Evolutionary conservation across 345 rosid genomes (phyloP), one percentile per base, ranked within the genome.

Genomic region (Orychophragmus violaceus): DNA sequence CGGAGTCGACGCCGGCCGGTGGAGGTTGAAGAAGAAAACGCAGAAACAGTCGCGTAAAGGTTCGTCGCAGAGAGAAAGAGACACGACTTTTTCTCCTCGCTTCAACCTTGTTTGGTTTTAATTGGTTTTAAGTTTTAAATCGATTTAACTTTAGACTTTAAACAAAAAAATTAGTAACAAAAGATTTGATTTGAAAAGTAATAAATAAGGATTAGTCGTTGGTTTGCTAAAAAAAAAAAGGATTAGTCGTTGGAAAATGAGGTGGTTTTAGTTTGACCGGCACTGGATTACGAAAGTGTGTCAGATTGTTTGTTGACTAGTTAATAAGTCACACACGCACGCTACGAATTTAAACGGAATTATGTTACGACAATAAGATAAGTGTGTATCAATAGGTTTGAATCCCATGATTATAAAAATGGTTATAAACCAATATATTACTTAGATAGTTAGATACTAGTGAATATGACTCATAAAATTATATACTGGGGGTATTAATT

Each of bases 221-320:
- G 17, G 64, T n/a, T n/a, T n/a, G n/a, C n/a, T n/a, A n/a, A n/a
- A n/a, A n/a, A n/a, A 51, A 16, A 51, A 5, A 10, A 29, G 10
- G 56, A 22, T 42, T 10, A 3, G 1, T 30, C 8, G 17, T 30
- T 32, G 17, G 64, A 44, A 67, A 32, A 32, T 56, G 32, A 56
- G 72, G 42, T 68, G 36, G 64, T 16, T 45, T 45, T n/a, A 18
- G 3, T 6, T 23, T 33, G 64, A 68, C 64, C 72, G 57, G 36
- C 48, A 13, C 19, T 68, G 36, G 48, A 68, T 55, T 29, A 14
- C 4, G 23, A 16, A 53, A 57, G 55, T 44, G 55, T 44, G 36
- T 32, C 72, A 46, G 27, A 68, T 68, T 57, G 72, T 57, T 17
- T 57, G 19, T 57, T 68, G 72, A 68, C 71, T 66, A 29, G 3